Evolutionary conservation across 176 grass and related monocot genomes (phyloP).

Genomic region (Paspalum notatum): DNA sequence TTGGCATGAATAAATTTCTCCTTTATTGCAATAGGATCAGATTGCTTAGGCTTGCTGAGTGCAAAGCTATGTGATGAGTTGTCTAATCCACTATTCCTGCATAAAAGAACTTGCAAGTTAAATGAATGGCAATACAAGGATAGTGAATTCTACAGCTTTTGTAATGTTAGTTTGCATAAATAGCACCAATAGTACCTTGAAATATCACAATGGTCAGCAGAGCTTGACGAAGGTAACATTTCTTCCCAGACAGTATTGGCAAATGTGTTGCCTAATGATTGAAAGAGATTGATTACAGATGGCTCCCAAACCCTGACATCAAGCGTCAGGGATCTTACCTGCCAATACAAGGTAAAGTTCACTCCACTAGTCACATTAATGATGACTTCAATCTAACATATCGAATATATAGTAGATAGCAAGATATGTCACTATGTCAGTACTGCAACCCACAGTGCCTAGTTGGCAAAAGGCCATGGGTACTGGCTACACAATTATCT

Average conservation of each 20-base stretch:
- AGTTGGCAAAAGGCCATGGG: constrained; percentile 24
- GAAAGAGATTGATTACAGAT: constrained; percentile 97
- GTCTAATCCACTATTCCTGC: constrained; percentile 59
- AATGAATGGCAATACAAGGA: constrained; percentile 29
- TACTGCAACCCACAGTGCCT: neutral
- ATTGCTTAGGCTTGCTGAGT: constrained; percentile 77
- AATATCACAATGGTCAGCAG: constrained; percentile 54
- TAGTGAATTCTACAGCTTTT: constrained; percentile 3
- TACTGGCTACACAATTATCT: constrained; percentile 4
- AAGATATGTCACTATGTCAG: neutral
- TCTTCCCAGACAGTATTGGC: constrained; percentile 96
- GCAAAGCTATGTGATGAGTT: constrained; percentile 44
- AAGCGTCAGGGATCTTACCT: constrained; percentile 99
- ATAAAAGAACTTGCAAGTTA: constrained; percentile 49
- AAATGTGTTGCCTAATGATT: constrained; percentile 90
- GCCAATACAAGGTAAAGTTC: constrained; percentile 44
- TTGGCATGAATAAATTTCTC: constrained; percentile 99
- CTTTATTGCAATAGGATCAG: constrained; percentile 86
- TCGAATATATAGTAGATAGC: neutral
- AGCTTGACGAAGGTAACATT: constrained; percentile 56
- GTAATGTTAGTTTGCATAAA: constrained; percentile 21
- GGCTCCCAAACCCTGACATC: constrained; percentile 97
- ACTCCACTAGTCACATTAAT: constrained; percentile 20
- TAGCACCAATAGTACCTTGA: constrained; percentile 57
- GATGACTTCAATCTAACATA: constrained; percentile 6